Conservation (phyloP, 331 rosid species). For the Acacia concinna region DNA sequence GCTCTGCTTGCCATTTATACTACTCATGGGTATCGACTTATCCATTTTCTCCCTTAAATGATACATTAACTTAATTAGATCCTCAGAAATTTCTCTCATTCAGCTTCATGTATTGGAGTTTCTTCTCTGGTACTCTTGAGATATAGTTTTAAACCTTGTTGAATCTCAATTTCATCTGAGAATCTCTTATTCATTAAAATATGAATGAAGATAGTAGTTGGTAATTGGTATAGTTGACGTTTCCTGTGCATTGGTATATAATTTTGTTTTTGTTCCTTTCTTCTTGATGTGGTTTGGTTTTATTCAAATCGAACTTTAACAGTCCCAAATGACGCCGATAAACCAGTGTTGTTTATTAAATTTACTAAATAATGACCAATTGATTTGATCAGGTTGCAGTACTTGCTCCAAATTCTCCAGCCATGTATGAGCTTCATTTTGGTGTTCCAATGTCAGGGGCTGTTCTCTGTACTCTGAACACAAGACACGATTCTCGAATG, state of each 20-base stretch:
- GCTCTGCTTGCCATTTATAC: not conserved
- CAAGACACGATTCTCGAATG: slow-evolving; percentile 49
- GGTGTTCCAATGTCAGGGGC: slow-evolving; percentile 77
- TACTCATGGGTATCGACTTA: not conserved
- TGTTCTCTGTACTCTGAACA: slow-evolving; percentile 58
- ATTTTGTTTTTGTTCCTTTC: not conserved
- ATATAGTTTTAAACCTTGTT: not conserved
- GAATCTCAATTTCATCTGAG: not conserved
- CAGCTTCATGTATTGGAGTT: not conserved
- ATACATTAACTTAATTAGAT: not conserved
- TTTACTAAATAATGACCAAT: not conserved
- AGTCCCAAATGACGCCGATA: not conserved
- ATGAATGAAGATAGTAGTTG: not conserved
- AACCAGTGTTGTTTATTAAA: not conserved
- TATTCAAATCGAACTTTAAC: not conserved
- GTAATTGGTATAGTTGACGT: not conserved
- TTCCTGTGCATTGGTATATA: not conserved
- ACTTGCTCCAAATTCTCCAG: slow-evolving; percentile 64
- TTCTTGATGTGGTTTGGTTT: not conserved
- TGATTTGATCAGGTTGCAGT: slow-evolving; percentile 28
- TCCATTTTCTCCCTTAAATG: not conserved
- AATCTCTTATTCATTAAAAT: not conserved
- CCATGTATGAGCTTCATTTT: slow-evolving; percentile 69
- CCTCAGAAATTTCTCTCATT: not conserved
- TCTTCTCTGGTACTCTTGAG: not conserved